Conservation (phyloP, 129 eudicot genomes). For the Flaveria linearis region DNA sequence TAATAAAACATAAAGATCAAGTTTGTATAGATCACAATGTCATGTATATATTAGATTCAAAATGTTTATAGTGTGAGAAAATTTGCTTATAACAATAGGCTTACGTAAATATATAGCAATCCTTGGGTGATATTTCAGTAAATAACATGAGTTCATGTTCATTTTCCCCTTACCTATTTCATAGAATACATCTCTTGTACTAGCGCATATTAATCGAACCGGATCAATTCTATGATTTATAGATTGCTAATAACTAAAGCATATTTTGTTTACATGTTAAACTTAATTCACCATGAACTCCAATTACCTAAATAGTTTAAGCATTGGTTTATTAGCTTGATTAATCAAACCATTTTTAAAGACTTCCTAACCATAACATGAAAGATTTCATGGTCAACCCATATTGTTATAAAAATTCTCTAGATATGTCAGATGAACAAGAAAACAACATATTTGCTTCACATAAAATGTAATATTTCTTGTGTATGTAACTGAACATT, state of each 20-base stretch:
- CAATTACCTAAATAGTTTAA: neutral
- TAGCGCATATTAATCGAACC: neutral
- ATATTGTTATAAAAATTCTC: neutral
- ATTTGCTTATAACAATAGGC: neutral
- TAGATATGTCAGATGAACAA: neutral
- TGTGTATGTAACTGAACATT: neutral
- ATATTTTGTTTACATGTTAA: conserved; percentile 20
- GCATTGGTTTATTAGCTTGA: neutral
- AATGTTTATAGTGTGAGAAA: neutral
- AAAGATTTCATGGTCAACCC: neutral
- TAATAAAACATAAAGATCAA: neutral
- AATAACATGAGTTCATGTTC: neutral
- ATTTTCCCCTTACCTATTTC: neutral
- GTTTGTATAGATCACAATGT: neutral
- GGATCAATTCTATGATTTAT: neutral
- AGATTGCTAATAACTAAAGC: neutral
- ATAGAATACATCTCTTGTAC: conserved; percentile 3
- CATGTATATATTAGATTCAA: neutral
- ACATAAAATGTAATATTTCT: conserved; percentile 27
- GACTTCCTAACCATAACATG: neutral
- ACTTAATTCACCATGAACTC: conserved; percentile 12
- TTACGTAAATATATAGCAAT: neutral
- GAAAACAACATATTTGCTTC: neutral
- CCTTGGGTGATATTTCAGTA: neutral
- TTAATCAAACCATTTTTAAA: neutral